Evolutionary conservation across 2,329 filamentous ascomycete genomes (phyloP).

Genomic region (Exophiala alcalophila): DNA sequence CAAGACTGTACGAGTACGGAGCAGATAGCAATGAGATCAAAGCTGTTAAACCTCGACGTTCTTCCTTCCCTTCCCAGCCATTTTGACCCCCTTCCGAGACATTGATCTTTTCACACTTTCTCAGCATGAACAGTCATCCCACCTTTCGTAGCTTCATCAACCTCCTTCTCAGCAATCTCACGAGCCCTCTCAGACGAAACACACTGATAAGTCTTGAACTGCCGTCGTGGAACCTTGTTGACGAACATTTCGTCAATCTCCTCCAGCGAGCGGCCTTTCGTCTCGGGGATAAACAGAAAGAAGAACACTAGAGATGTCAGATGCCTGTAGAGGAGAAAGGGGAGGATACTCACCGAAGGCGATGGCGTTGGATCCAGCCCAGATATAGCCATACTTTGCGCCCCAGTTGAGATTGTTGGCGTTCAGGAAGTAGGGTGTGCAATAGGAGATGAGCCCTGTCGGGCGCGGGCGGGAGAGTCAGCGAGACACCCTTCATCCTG

Average conservation of each 20-base stretch:
- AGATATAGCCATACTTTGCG: conserved; percentile 50
- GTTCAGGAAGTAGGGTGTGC: conserved; percentile 40
- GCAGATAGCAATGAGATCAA: too few relatives aligned
- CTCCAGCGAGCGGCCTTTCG: conserved; percentile 30
- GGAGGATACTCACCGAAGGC: conserved; percentile 36
- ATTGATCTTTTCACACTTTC: conserved; percentile 8
- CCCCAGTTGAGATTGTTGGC: conserved; percentile 41
- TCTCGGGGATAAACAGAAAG: conserved; percentile 31
- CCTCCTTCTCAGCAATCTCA: conserved; percentile 12
- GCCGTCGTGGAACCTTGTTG: conserved; percentile 15
- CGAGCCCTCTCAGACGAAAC: conserved; percentile 16
- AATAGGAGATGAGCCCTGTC: conserved; percentile 40
- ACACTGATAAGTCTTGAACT: conserved; percentile 21
- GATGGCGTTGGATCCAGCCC: conserved; percentile 42
- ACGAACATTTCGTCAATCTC: conserved; percentile 35
- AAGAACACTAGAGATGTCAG: conserved; percentile 9
- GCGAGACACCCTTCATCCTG: neutral
- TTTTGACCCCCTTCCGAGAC: too few relatives aligned
- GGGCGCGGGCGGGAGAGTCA: conserved; percentile 1
- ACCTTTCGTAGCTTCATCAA: conserved; percentile 4
- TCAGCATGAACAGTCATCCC: conserved; percentile 3
- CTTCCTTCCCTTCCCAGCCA: too few relatives aligned
- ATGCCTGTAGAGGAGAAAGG: too few relatives aligned
- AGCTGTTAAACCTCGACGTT: too few relatives aligned
- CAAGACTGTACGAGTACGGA: too few relatives aligned